Evolutionary conservation across 768 basidiomycete genomes (phyloP).

Genomic region (Tylopilus sp.): DNA sequence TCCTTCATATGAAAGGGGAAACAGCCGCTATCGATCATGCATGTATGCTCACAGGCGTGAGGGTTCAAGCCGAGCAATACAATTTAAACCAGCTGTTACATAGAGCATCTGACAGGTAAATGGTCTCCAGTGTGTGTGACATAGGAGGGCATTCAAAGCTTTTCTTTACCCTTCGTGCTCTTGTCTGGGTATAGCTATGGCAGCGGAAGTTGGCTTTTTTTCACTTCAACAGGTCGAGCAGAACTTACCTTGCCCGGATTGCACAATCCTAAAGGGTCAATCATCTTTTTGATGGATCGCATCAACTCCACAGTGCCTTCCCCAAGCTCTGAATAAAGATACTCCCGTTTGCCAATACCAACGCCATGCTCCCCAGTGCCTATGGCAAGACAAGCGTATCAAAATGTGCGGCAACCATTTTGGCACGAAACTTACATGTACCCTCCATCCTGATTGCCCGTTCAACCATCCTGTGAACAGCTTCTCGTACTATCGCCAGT

Average conservation of each 20-base stretch:
- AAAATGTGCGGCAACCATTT: background rate
- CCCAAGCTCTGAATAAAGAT: constrained; percentile 79
- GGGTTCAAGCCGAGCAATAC: no score
- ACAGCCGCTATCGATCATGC: no score
- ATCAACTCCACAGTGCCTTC: constrained; percentile 79
- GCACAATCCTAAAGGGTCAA: constrained; percentile 74
- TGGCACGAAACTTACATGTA: constrained; percentile 48
- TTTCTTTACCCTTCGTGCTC: constrained; percentile 14
- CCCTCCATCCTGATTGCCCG: constrained; percentile 70
- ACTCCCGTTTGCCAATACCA: constrained; percentile 80
- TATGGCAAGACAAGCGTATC: constrained; percentile 16
- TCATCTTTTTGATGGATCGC: constrained; percentile 71
- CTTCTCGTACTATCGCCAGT: constrained; percentile 36
- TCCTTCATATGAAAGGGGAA: no score
- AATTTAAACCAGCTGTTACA: no score
- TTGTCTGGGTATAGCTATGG: constrained; percentile 24
- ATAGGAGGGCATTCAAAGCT: background rate
- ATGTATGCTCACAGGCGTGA: no score
- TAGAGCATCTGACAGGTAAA: background rate
- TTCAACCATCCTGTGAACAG: constrained; percentile 59
- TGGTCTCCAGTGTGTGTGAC: no score
- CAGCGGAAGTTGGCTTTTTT: background rate
- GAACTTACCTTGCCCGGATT: constrained; percentile 79
- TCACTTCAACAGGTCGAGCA: background rate
- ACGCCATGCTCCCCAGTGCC: constrained; percentile 87